A percentile compares a stretch with the other conserved stretches of the same genome.
These are phyloP conservation scores for Apophysomyces variabilis DNA, from an alignment of 371 early-diverging fungal genomes.

Conservation along the genomic window DNA sequence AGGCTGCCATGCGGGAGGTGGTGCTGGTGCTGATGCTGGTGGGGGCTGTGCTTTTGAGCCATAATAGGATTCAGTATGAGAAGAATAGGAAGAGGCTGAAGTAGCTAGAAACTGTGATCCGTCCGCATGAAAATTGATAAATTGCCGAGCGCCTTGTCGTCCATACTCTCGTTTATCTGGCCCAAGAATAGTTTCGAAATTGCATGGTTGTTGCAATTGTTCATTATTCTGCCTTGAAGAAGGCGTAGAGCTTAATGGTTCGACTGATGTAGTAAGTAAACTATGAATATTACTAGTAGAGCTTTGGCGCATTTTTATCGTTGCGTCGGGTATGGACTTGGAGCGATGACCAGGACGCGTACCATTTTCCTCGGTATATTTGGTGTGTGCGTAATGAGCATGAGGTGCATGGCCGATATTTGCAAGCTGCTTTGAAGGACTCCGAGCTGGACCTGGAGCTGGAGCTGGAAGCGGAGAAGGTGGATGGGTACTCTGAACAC, in stretches of 20 bases:
- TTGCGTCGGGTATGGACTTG: conserved; percentile 1
- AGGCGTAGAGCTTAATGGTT: conserved; percentile 17
- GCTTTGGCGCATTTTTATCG: conserved; percentile 14
- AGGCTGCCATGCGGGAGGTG: conserved; percentile 5
- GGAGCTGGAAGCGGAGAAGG: conserved; percentile 1
- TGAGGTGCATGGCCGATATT: not conserved
- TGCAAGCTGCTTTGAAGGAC: not conserved
- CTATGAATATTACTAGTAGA: conserved; percentile 30
- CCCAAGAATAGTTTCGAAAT: conserved; percentile 26
- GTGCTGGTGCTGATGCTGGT: not conserved
- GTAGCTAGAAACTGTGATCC: conserved; percentile 7
- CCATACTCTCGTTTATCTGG: conserved; percentile 13
- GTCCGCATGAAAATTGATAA: conserved; percentile 24
- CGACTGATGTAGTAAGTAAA: conserved; percentile 27
- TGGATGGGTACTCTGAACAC: not conserved
- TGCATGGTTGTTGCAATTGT: conserved; percentile 16
- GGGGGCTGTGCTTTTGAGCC: not conserved
- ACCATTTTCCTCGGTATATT: conserved; percentile 15
- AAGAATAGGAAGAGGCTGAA: not conserved
- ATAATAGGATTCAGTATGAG: not conserved
- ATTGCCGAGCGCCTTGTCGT: conserved; percentile 13
- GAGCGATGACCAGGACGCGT: conserved; percentile 11
- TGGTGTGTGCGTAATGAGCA: not conserved
- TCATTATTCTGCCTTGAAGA: not conserved
- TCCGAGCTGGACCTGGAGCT: not conserved